Conservation (phyloP, 208 protist genomes). For the Trypanosoma vivax region DNA sequence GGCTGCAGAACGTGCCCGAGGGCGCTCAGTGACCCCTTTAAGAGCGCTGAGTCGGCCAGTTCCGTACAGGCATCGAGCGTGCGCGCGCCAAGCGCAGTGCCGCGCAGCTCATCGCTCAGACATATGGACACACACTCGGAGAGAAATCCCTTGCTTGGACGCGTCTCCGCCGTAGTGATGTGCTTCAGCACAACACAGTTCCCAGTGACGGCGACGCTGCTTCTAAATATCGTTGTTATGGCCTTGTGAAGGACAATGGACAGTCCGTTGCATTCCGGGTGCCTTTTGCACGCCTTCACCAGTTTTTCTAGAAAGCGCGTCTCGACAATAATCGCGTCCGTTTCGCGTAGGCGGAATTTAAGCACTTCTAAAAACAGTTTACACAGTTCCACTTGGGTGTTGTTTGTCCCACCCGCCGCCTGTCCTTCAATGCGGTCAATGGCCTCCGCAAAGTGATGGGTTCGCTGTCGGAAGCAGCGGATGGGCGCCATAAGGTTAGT, state of each 20-base stretch:
- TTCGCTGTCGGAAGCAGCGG: too few relatives aligned
- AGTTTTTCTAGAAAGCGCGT: slow-evolving; percentile 42
- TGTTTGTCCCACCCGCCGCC: slow-evolving; percentile 17
- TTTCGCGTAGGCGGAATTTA: slow-evolving; percentile 29
- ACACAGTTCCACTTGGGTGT: slow-evolving; percentile 30
- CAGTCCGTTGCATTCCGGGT: slow-evolving; percentile 39
- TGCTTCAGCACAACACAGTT: slow-evolving; percentile 11
- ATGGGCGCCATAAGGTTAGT: slow-evolving; percentile 31
- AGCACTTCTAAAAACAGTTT: slow-evolving; percentile 56
- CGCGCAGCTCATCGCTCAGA: background rate
- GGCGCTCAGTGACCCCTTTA: slow-evolving; percentile 19
- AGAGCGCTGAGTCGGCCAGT: slow-evolving; percentile 28
- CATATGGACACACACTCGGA: slow-evolving; percentile 8
- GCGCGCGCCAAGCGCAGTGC: slow-evolving; percentile 10
- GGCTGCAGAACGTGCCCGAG: slow-evolving; percentile 25
- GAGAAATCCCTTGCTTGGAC: slow-evolving; percentile 7
- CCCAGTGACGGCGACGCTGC: slow-evolving; percentile 11
- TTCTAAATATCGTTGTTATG: slow-evolving; percentile 36
- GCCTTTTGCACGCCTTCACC: slow-evolving; percentile 28
- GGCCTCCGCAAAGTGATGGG: too few relatives aligned
- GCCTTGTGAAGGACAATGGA: slow-evolving; percentile 28
- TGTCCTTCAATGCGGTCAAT: too few relatives aligned
- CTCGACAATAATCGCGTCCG: slow-evolving; percentile 32
- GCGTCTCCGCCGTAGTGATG: background rate
- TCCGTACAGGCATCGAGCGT: slow-evolving; percentile 20